Evolutionary conservation across 257 asterid species (phyloP), one percentile per base, ranked within the genome.

Genomic region (Penstemon davidsonii): DNA sequence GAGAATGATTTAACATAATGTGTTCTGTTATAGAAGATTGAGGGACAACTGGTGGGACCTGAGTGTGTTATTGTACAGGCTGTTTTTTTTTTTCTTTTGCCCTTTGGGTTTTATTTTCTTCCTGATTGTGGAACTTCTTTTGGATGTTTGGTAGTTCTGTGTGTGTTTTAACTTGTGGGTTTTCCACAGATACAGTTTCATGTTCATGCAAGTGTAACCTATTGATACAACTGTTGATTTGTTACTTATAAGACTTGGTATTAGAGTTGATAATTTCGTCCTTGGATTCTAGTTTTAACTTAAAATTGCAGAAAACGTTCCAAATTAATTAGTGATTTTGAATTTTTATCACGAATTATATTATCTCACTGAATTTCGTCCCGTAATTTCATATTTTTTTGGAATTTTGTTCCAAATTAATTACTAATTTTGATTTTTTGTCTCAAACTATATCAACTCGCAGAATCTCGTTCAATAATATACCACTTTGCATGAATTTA

Each of bases 41-140:
- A 58, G 70, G 70, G 61, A 51, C 40, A 55, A 43, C 45, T 62
- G 67, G 50, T 60, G 59, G 58, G 37, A 68, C 45, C 68, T 58
- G 81, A 79, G 56, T 53, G 74, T 75, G 68, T 67, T 9, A 70
- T 60, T 91, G 95, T 88, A 82, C 79, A 85, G 85, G 66, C 75
- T 78, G 85, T 42, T 70, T 79, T 64, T 55, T 55, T 58, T 52
- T 53, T 60, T 7, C 59, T 54, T 55, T 39, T 19, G 7, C 45
- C 55, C 49, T 6, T 60, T 42, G 70, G 12, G 51, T 42, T 36
- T 7, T 37, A 8, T 45, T 36, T 12, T 33, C 58, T 45, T 51
- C 10, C 44, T 47, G 73, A 47, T 65, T 71, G 33, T 56, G 72
- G 73, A 75, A 78, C 58, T 66, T 51, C 64, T 73, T 73, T 72